phyloP scores from a whole-genome alignment of 441 rosid species.

The Arabidopsis hybrid region DNA sequence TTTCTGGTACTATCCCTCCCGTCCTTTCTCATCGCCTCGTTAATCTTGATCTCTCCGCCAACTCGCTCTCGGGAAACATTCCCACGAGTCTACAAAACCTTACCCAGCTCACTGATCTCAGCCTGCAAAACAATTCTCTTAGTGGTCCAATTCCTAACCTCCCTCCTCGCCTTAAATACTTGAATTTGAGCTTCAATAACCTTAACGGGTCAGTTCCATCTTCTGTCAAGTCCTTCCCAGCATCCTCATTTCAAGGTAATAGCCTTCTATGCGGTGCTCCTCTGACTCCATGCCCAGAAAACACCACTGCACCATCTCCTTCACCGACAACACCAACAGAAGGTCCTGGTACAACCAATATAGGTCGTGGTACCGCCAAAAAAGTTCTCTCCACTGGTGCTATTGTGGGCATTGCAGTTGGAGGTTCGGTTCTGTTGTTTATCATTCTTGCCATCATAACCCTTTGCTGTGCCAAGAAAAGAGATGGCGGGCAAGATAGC shows the following conservation, averaged over 20 bases:
- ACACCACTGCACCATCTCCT: constrained; percentile 58
- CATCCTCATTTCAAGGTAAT: constrained; percentile 68
- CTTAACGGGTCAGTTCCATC: constrained; percentile 71
- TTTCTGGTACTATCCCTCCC: constrained; percentile 66
- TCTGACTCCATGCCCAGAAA: constrained; percentile 51
- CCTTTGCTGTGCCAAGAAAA: constrained; percentile 65
- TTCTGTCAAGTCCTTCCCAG: constrained; percentile 58
- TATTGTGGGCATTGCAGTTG: constrained; percentile 72
- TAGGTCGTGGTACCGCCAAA: constrained; percentile 43
- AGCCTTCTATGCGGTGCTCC: constrained; percentile 76
- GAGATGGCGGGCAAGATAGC: constrained; percentile 43
- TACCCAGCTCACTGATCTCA: constrained; percentile 57
- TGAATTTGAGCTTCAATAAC: constrained; percentile 69
- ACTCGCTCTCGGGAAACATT: constrained; percentile 62
- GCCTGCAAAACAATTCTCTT: constrained; percentile 67
- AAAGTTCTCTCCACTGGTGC: constrained; percentile 60
- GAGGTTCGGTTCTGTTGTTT: constrained; percentile 60
- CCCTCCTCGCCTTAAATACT: constrained; percentile 54
- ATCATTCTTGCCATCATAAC: constrained; percentile 55
- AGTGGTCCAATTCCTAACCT: constrained; percentile 64
- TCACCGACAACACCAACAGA: constrained; percentile 54
- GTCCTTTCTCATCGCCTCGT: constrained; percentile 53
- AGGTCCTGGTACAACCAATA: constrained; percentile 33
- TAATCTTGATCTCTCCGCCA: constrained; percentile 69
- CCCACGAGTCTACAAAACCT: constrained; percentile 55